Evolutionary conservation across 257 asterid species (phyloP).

Genomic region (Pogostemon cablin): DNA sequence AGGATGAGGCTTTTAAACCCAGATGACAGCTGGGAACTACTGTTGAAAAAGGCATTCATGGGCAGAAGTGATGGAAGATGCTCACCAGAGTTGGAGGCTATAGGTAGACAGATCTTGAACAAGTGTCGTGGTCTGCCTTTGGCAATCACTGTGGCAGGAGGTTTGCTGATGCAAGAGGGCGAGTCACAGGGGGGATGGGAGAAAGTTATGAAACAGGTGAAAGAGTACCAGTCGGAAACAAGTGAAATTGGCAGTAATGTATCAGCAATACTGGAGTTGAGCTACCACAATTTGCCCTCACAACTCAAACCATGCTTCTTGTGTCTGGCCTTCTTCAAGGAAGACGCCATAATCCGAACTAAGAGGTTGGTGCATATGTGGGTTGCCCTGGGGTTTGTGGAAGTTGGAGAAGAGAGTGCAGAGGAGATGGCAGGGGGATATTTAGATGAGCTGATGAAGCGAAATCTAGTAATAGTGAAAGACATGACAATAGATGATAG

Average conservation of each 20-base stretch:
- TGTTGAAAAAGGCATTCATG: slow-evolving; percentile 28
- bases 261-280: slow-evolving; percentile 29
- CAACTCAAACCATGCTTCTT: slow-evolving; percentile 32
- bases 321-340: slow-evolving; percentile 24
- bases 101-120: slow-evolving; percentile 29
- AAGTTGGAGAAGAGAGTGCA: not conserved
- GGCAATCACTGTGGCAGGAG: slow-evolving; percentile 32
- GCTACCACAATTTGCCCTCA: slow-evolving; percentile 36
- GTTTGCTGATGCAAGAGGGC: slow-evolving; percentile 22
- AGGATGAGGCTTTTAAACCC: not conserved
- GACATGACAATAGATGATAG: not conserved
- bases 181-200: slow-evolving; percentile 30
- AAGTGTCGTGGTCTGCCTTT: slow-evolving; percentile 37
- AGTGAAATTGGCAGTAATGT: slow-evolving; percentile 1
- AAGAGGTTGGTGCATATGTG: slow-evolving; percentile 29
- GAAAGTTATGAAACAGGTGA: slow-evolving; percentile 12
- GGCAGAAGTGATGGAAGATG: not conserved
- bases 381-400: slow-evolving; percentile 35
- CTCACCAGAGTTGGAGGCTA: slow-evolving; percentile 21
- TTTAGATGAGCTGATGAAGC: slow-evolving; percentile 33
- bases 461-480: slow-evolving; percentile 31
- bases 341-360: slow-evolving; percentile 29
- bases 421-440: slow-evolving; percentile 33
- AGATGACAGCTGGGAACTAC: slow-evolving; percentile 39
- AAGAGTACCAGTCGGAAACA: not conserved